These are phyloP conservation scores for Otatea glauca DNA, from an alignment of 176 grass and related monocot species.

Conservation along the genomic window DNA sequence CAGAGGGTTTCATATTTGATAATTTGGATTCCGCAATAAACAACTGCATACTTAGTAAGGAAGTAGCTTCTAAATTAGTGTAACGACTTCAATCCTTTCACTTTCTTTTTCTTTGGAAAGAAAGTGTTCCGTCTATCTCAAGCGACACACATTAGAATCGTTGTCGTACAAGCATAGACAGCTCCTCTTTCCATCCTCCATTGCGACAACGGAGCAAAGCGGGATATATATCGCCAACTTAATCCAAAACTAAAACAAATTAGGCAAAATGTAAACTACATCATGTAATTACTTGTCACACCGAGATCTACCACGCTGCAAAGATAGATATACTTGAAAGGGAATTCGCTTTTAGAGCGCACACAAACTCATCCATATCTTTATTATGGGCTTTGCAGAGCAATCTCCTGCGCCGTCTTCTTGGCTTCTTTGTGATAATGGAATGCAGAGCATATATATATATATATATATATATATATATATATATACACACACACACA, in stretches of 20 bases:
- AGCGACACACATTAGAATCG: background rate
- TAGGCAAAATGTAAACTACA: background rate
- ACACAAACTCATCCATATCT: background rate
- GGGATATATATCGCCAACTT: background rate
- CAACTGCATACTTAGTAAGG: background rate
- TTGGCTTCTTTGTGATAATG: constrained; percentile 3
- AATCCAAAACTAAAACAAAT: background rate
- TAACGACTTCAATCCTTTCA: background rate
- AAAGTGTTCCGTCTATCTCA: background rate
- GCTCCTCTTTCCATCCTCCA: background rate
- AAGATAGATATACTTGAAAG: background rate
- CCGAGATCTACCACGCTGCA: background rate
- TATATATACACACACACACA: too few species aligned
- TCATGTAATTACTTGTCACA: background rate
- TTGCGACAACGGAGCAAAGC: background rate
- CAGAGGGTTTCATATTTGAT: too few species aligned
- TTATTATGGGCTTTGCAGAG: constrained; percentile 18
- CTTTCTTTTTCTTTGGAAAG: background rate
- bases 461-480: too few species aligned
- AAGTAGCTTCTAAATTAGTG: constrained; percentile 4
- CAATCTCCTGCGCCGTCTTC: background rate
- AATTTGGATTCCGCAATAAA: too few species aligned
- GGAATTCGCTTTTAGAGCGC: background rate
- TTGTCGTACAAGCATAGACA: constrained; percentile 3
- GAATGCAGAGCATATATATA: constrained; percentile 4